These are phyloP conservation scores for Fraxinus americana DNA, from an alignment of 257 asterid species.

Conservation along the genomic window DNA sequence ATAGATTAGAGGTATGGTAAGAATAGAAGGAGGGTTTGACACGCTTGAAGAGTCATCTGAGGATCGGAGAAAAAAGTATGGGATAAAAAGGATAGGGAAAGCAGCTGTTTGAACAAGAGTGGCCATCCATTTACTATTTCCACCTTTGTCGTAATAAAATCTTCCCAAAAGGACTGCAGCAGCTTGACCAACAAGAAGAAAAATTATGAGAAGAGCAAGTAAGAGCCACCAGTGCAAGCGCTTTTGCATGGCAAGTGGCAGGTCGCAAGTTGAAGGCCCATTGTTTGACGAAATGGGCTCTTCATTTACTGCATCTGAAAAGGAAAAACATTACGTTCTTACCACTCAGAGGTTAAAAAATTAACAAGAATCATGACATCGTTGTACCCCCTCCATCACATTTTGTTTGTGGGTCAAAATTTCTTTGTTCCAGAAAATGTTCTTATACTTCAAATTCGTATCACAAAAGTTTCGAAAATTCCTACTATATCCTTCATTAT, in stretches of 20 bases:
- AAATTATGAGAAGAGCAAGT: constrained; percentile 50
- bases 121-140: constrained; percentile 87
- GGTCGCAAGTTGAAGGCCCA: constrained; percentile 34
- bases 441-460: background rate
- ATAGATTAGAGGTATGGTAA: constrained; percentile 40
- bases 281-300: constrained; percentile 44
- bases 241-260: constrained; percentile 43
- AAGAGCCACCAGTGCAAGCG: constrained; percentile 76
- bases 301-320: constrained; percentile 39
- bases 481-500: background rate
- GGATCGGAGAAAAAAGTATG: constrained; percentile 53
- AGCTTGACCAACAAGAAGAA: constrained; percentile 76
- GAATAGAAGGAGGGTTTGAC: constrained; percentile 40
- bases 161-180: constrained; percentile 74
- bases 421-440: background rate
- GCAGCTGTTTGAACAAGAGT: constrained; percentile 81
- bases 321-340: background rate
- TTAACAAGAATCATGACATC: background rate
- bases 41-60: constrained; percentile 35
- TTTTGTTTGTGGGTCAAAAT: background rate
- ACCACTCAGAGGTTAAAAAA: constrained; percentile 1
- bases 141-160: constrained; percentile 80
- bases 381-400: background rate
- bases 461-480: background rate
- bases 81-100: constrained; percentile 71